phyloP scores from a whole-genome alignment of 306 rosid genomes.

The Fagus crenata region DNA sequence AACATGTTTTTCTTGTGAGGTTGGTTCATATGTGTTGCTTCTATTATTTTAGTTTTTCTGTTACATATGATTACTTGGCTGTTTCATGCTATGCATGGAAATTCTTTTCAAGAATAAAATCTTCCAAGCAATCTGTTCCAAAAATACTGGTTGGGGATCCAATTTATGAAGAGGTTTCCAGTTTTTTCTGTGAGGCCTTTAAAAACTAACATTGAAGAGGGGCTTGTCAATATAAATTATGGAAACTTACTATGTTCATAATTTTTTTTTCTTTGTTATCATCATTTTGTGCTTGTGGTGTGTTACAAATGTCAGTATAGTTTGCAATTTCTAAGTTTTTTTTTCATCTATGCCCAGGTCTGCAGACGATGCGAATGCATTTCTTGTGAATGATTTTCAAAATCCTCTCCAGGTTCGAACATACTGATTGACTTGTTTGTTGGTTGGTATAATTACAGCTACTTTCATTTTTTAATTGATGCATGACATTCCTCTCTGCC shows the following conservation, averaged over 20 bases:
- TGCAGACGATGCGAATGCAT: constrained; percentile 81
- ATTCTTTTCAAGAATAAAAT: not conserved
- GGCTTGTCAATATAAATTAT: not conserved
- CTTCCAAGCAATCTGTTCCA: not conserved
- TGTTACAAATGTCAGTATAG: constrained; percentile 17
- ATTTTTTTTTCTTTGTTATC: not conserved
- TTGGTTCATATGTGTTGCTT: constrained; percentile 36
- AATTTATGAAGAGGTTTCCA: not conserved
- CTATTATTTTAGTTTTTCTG: not conserved
- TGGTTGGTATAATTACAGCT: constrained; percentile 1
- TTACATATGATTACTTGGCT: constrained; percentile 4
- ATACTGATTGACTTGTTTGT: constrained; percentile 20
- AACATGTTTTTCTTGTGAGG: constrained; percentile 86
- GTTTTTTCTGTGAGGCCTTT: not conserved
- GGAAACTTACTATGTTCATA: not conserved
- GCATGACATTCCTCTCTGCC: not conserved
- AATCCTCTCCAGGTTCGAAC: constrained; percentile 83
- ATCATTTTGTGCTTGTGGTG: not conserved
- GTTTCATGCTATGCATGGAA: constrained; percentile 19
- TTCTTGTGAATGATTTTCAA: constrained; percentile 85
- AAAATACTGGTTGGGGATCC: not conserved
- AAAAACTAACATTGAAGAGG: not conserved
- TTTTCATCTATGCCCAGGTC: constrained; percentile 60
- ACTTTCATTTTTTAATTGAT: not conserved
- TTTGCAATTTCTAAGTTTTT: constrained; percentile 22